Evolutionary conservation across 371 early-diverging fungal genomes (phyloP), one percentile per base, ranked within the genome.

Genomic region (Zychaea mexicana): DNA sequence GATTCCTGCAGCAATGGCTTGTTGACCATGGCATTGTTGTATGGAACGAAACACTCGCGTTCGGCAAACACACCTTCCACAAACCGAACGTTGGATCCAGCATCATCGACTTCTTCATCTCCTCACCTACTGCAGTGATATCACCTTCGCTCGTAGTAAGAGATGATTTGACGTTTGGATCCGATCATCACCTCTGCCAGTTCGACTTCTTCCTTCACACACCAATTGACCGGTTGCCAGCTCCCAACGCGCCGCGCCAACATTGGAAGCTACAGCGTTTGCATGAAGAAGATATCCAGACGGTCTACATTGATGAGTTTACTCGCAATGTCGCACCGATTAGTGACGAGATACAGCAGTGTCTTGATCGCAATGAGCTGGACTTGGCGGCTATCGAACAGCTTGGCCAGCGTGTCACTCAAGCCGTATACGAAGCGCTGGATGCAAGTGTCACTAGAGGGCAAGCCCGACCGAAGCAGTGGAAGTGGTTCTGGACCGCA

Each of bases 401-500:
- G n/a, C 17, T 59, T n/a, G 53, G 26, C 1, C 27, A 47, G 12
- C 55, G 27, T 22, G 15, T 65, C 33, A 38, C 9, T 24, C 31
- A 38, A 21, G 27, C 36, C 17, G 57, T 64, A 22, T 47, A 64
- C 31, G 10, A n/a, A n/a, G 64, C 64, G 22, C 36, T 64, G 17
- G 64, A 30, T 9, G 6, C 45, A 24, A 32, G 64, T 64, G 45
- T 33, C 42, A 28, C 55, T 13, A 12, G 38, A n/a, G 33, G 24
- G 12, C 19, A 21, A 10, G 4, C 22, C 17, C 57, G 57, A 13
- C 36, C 57, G 3, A 46, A 63, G 22, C 32, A 27, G 4, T 56
- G 61, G 49, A 57, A 64, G 32, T 64, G 57, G 64, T 64, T 64
- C 49, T 64, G 64, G 57, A 64, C 39, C 1, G 15, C 22, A 5